Evolutionary conservation across 2,329 filamentous ascomycete species (phyloP), one percentile per base, ranked within the genome.

Genomic region (Colletotrichum truncatum): DNA sequence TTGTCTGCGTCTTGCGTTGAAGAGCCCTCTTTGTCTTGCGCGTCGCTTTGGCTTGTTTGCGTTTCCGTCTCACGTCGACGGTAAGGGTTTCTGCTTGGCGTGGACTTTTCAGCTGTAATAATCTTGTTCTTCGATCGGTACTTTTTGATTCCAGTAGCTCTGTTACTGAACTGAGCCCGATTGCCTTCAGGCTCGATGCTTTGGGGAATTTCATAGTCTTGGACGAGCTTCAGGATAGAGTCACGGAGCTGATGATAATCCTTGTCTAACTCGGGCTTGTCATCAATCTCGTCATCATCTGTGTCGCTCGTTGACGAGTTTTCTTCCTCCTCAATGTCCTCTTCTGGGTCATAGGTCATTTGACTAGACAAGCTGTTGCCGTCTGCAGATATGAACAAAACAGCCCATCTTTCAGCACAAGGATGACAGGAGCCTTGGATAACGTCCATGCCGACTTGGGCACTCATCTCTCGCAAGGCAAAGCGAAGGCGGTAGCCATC

Each of bases 201-300:
- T 56, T 91, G 88, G 0, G 91, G 90, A 43, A 94, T 92, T 72
- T 96, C 93, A 67, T 91, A 94, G 68, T 97, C 93, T 72, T 93
- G 88, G 1, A 96, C 91, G 4, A 97, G 82, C 74, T 91, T 94
- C 64, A 93, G 80, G 56, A 97, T 92, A 0, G 93, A 92, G 66
- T 93, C 90, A 63, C 94, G 90, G 4, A 97, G 79, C 68, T 93
- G 91, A 73, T 94, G 91, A 70, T 94, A 94, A 72, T 94, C 92
- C 70, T 91, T 92, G 75, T 92, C 89, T 4, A 93, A 81, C 55
- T 92, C 91, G 0, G 86, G 83, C 3, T 82, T 81, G 45, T 87
- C 84, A 6, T 86, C 84, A 16, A 85, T 83, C 26, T 90, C 87
- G 4, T 91, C 89, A 43, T 91, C 88, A 26, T 89, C 84, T 5